Base-by-base conservation (phyloP, 2,329 filamentous ascomycete genomes). In the Chrysoporthe deuterocubensis region DNA sequence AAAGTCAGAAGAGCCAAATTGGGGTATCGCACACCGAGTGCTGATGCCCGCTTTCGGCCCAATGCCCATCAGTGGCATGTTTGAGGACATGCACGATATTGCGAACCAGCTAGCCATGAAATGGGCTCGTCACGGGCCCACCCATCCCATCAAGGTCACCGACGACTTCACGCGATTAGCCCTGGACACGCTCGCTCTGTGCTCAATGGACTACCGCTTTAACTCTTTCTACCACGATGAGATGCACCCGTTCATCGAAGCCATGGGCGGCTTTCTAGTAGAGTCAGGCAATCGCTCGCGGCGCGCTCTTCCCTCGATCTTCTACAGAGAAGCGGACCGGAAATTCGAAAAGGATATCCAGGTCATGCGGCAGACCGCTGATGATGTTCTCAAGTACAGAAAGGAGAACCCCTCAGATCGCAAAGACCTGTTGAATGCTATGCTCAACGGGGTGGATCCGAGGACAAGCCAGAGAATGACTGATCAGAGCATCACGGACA, bases 161-260 rank as follows among this genome's bases (percentile, higher is more conserved):
- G 88, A 90, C 21, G 89, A 92, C 76, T 92, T 92, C 70, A 92
- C 90, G 2, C 85, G 90, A n/a, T 79, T 93, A 43, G 88, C 91
- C 0, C 83, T 94, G 2, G 91, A 94, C 74, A 91, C 90, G 0
- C 83, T 94, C 9, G 89, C 89, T 1, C 82, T 94, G 2, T 91
- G 90, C 75, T 82, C 87, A n/a, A 90, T 92, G 87, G 86, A 86
- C 48, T 90, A 84, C 68, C 87, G 91, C 21, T 93, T 93, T 82
- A 93, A 93, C 78, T 90, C 87, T 1, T 93, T 90, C 77, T 94
- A 93, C 74, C 82, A 83, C 40, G 85, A 91, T 16, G 82, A 87
- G 9, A 80, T 90, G 75, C 91, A 94, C 71, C 90, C 90, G 0
- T 93, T 94, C 72, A 83, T 93, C 50, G 76, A 83, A 57, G 86